These are phyloP conservation scores for Candida qinlingensis DNA, from an alignment of 805 yeast species.

Conservation along the genomic window DNA sequence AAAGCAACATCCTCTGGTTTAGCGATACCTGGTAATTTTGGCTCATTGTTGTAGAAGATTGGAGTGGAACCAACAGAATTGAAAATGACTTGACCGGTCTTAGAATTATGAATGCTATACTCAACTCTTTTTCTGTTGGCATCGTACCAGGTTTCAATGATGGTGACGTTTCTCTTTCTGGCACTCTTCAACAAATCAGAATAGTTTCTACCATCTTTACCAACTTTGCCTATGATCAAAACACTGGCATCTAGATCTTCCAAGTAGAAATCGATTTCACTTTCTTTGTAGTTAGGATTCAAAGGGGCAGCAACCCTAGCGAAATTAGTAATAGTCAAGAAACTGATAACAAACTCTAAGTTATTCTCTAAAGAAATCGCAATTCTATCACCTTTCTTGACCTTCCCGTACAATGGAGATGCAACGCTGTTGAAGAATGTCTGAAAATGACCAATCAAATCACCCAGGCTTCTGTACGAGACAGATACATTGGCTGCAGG, in stretches of 20 bases:
- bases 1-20: conserved; percentile 52
- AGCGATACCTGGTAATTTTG: conserved; percentile 37
- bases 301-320: conserved; percentile 64
- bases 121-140: conserved; percentile 37
- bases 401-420: conserved; percentile 35
- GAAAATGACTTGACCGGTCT: conserved; percentile 24
- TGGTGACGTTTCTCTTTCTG: conserved; percentile 36
- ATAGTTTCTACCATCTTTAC: conserved; percentile 31
- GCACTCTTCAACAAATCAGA: conserved; percentile 49
- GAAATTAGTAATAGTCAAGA: conserved; percentile 51
- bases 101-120: conserved; percentile 27
- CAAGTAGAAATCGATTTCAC: conserved; percentile 61
- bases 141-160: conserved; percentile 51
- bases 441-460: conserved; percentile 44
- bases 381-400: conserved; percentile 38
- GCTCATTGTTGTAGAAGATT: conserved; percentile 25
- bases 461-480: conserved; percentile 38
- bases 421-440: conserved; percentile 36
- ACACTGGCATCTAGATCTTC: conserved; percentile 54
- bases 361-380: conserved; percentile 60
- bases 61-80: conserved; percentile 24
- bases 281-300: conserved; percentile 55
- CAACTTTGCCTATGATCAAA: conserved; percentile 48
- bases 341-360: conserved; percentile 51
- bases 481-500: conserved; percentile 20